phyloP scores from a whole-genome alignment of 495 filamentous ascomycete species.

The Aspergillus bridgeri region DNA sequence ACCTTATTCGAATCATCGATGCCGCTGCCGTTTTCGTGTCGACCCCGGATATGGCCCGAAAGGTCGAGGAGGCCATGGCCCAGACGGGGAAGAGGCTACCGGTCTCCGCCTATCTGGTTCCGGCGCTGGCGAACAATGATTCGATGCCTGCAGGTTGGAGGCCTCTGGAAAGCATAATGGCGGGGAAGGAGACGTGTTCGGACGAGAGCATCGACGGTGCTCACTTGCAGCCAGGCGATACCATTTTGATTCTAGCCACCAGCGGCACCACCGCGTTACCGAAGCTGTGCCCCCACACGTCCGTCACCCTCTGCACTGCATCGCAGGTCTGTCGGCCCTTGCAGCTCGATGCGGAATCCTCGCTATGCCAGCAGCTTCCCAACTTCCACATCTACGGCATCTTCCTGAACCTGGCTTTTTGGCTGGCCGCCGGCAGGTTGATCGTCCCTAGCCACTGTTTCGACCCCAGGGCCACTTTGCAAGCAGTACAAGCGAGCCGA shows the following conservation, averaged over 20 bases:
- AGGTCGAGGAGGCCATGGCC: background rate
- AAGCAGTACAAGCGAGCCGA: slow-evolving; percentile 21
- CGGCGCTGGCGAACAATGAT: background rate
- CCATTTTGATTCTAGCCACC: slow-evolving; percentile 34
- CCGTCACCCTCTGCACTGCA: slow-evolving; percentile 19
- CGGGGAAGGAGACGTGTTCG: background rate
- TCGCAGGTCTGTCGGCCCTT: slow-evolving; percentile 17
- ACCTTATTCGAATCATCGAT: slow-evolving; percentile 16
- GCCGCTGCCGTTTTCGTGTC: slow-evolving; percentile 25
- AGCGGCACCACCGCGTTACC: slow-evolving; percentile 37
- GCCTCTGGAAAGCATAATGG: background rate
- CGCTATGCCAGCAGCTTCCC: slow-evolving; percentile 35
- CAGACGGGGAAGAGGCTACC: background rate
- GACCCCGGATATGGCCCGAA: slow-evolving; percentile 1
- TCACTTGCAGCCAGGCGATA: slow-evolving; percentile 10
- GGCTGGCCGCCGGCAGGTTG: slow-evolving; percentile 31
- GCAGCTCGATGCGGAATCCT: slow-evolving; percentile 11
- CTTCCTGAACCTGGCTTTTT: slow-evolving; percentile 27
- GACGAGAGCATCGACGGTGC: background rate
- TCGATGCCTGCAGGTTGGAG: background rate
- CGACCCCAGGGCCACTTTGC: slow-evolving; percentile 27
- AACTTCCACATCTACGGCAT: slow-evolving; percentile 37
- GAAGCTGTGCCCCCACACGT: slow-evolving; percentile 35
- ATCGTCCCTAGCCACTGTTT: slow-evolving; percentile 31
- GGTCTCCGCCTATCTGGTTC: background rate